Conservation (phyloP, 2,329 filamentous ascomycete genomes). For the Fusarium sp. region DNA sequence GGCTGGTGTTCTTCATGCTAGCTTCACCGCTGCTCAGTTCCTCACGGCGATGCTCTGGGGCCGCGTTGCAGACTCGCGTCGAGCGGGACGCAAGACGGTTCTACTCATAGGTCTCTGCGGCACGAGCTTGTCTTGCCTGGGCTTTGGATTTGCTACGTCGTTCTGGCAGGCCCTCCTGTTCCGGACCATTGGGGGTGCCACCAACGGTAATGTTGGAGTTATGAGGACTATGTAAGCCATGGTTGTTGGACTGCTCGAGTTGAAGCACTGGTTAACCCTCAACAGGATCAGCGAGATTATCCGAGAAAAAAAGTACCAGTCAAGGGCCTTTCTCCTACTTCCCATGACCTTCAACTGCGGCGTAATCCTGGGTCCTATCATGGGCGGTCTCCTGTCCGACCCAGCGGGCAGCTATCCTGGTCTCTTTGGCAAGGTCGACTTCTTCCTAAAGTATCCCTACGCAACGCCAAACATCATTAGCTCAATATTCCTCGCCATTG, state of each 20-base stretch:
- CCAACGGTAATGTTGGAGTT: conserved; percentile 79
- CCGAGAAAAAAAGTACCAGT: conserved; percentile 73
- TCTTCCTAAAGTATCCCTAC: conserved; percentile 65
- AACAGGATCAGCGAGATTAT: conserved; percentile 74
- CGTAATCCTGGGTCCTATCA: conserved; percentile 76
- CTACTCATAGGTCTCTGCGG: conserved; percentile 82
- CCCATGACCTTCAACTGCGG: conserved; percentile 81
- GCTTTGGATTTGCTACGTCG: conserved; percentile 74
- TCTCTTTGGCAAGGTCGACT: conserved; percentile 60
- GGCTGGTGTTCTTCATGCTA: conserved; percentile 81
- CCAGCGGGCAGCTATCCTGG: conserved; percentile 69
- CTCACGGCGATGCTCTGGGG: conserved; percentile 88
- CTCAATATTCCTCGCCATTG: conserved; percentile 58
- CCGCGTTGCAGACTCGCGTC: conserved; percentile 71
- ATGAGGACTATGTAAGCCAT: conserved; percentile 75
- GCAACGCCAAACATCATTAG: conserved; percentile 67
- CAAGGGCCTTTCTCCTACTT: conserved; percentile 79
- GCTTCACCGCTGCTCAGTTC: conserved; percentile 86
- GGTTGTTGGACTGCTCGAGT: not conserved
- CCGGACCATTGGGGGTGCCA: conserved; percentile 76
- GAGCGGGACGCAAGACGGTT: conserved; percentile 80
- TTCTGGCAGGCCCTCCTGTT: conserved; percentile 80
- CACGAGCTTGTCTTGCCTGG: conserved; percentile 57
- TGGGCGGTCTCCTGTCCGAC: conserved; percentile 77
- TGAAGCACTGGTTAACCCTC: not conserved